phyloP scores from a whole-genome alignment of 2,329 filamentous ascomycete genomes.

The Cercospora janseana region DNA sequence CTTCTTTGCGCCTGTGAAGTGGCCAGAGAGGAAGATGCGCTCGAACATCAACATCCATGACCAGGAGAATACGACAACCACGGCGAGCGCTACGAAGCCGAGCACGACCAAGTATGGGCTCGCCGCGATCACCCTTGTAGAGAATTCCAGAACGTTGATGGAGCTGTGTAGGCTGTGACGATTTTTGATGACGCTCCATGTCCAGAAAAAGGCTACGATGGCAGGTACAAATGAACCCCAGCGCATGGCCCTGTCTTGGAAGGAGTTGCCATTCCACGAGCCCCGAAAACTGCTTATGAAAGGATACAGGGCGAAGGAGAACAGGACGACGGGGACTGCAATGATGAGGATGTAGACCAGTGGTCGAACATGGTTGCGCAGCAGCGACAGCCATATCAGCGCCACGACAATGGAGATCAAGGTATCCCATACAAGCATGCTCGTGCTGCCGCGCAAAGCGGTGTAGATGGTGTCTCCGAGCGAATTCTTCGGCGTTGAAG shows the following conservation, averaged over 20 bases:
- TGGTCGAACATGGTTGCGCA: slow-evolving; percentile 84
- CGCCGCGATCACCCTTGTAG: slow-evolving; percentile 78
- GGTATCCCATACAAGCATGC: slow-evolving; percentile 87
- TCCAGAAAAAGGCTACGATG: slow-evolving; percentile 71
- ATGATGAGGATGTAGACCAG: slow-evolving; percentile 78
- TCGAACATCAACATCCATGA: slow-evolving; percentile 96
- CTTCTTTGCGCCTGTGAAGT: slow-evolving; percentile 58
- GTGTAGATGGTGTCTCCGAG: slow-evolving; percentile 94
- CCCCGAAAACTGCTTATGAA: slow-evolving; percentile 87
- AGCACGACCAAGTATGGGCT: slow-evolving; percentile 79
- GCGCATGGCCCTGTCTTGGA: slow-evolving; percentile 89
- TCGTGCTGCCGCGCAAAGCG: slow-evolving; percentile 79
- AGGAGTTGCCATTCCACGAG: slow-evolving; percentile 65
- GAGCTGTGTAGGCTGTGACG: slow-evolving; percentile 79
- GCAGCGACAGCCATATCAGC: slow-evolving; percentile 81
- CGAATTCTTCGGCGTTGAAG: slow-evolving; percentile 69
- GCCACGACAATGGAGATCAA: slow-evolving; percentile 85
- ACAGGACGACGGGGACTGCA: slow-evolving; percentile 79
- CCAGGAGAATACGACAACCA: slow-evolving; percentile 90
- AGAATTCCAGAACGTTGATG: slow-evolving; percentile 87
- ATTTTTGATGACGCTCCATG: slow-evolving; percentile 77
- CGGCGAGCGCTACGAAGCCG: slow-evolving; percentile 72
- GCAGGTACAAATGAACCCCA: slow-evolving; percentile 79
- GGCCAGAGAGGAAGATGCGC: slow-evolving; percentile 88
- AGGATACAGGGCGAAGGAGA: slow-evolving; percentile 88